Evolutionary conservation across 345 rosid genomes (phyloP).

Genomic region (Citrus australasica): DNA sequence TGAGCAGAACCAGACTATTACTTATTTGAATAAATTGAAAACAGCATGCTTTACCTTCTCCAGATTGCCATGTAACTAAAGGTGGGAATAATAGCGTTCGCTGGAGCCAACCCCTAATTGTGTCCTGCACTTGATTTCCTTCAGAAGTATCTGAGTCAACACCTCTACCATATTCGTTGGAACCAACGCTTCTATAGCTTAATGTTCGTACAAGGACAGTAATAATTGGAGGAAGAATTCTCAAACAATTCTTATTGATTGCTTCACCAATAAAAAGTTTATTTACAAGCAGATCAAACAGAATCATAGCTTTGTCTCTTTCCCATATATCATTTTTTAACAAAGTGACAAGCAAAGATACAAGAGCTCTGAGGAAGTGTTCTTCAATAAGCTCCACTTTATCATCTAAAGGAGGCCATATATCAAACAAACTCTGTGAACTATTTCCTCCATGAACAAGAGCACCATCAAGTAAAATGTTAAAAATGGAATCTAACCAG

Average conservation of each 20-base stretch:
- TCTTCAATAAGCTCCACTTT: constrained; percentile 52
- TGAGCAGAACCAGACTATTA: not conserved
- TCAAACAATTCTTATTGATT: constrained; percentile 59
- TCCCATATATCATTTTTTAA: constrained; percentile 69
- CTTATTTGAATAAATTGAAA: not conserved
- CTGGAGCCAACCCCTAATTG: constrained; percentile 65
- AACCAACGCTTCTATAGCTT: constrained; percentile 28
- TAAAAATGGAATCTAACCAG: constrained; percentile 59
- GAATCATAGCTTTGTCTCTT: constrained; percentile 52
- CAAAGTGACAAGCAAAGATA: constrained; percentile 55
- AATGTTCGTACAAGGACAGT: constrained; percentile 46
- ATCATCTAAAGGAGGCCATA: constrained; percentile 42
- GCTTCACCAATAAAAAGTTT: constrained; percentile 79
- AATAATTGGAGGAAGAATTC: constrained; percentile 61
- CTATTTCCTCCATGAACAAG: constrained; percentile 56
- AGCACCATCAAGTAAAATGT: constrained; percentile 80
- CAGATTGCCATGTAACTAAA: constrained; percentile 52
- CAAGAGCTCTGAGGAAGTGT: constrained; percentile 82
- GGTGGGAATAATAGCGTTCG: constrained; percentile 70
- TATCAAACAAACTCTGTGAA: constrained; percentile 27
- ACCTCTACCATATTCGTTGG: constrained; percentile 30
- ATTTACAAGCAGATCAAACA: constrained; percentile 54
- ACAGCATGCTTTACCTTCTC: constrained; percentile 43
- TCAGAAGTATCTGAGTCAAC: constrained; percentile 18
- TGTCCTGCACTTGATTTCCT: constrained; percentile 41